A percentile compares a stretch with the other conserved stretches of the same genome.
phyloP scores from a whole-genome alignment of 2,329 filamentous ascomycete genomes.

The Trichoderma asperellum region DNA sequence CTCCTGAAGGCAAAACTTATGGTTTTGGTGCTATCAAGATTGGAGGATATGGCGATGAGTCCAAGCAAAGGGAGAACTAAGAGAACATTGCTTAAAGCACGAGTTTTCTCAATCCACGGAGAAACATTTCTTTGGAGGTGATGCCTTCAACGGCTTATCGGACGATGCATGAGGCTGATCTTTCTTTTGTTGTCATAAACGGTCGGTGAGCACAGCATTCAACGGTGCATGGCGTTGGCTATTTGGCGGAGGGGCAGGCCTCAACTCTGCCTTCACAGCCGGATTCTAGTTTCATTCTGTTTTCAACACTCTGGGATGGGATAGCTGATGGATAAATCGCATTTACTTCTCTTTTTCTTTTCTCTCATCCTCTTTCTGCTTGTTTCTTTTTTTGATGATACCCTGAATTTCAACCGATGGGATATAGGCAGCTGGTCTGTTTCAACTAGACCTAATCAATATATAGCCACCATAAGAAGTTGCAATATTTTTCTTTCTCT shows the following conservation, averaged over 20 bases:
- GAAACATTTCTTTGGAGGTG: not conserved
- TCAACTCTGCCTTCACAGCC: slow-evolving; percentile 41
- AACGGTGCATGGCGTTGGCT: slow-evolving; percentile 35
- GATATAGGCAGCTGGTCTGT: slow-evolving; percentile 23
- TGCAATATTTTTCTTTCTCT: not conserved
- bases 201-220: slow-evolving; percentile 30
- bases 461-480: slow-evolving; percentile 19
- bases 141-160: slow-evolving; percentile 18
- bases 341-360: not conserved
- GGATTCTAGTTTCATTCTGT: slow-evolving; percentile 30
- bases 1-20: slow-evolving; percentile 68
- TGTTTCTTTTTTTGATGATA: slow-evolving; percentile 39
- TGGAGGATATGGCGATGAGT: slow-evolving; percentile 63
- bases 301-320: slow-evolving; percentile 38
- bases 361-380: slow-evolving; percentile 17
- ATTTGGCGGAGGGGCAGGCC: slow-evolving; percentile 33
- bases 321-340: not conserved
- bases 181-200: slow-evolving; percentile 1
- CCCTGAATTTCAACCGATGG: slow-evolving; percentile 43
- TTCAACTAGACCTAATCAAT: slow-evolving; percentile 28
- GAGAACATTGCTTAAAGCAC: not conserved
- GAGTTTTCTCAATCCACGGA: not conserved
- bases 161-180: not conserved
- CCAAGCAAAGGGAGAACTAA: slow-evolving; percentile 43
- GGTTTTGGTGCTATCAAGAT: slow-evolving; percentile 54